Conservation (phyloP, 768 basidiomycete genomes). For the Tremella mesenterica region DNA sequence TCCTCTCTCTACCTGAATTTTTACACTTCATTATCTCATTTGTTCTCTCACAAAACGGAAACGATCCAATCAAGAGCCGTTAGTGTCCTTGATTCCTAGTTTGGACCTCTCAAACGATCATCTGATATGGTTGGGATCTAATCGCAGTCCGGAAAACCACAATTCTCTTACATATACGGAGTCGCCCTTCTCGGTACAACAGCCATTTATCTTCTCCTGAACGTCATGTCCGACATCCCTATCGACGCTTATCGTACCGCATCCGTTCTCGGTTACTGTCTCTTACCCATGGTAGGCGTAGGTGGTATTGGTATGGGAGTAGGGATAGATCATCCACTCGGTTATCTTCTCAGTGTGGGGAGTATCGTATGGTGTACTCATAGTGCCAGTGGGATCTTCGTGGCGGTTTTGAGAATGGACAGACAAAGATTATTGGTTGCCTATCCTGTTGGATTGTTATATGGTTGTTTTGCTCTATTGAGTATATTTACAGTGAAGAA, state of each 20-base stretch:
- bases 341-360: conserved; percentile 70
- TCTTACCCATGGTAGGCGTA: conserved; percentile 92
- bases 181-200: conserved; percentile 88
- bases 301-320: conserved; percentile 78
- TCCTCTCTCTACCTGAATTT: neutral
- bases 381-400: conserved; percentile 89
- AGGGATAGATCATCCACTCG: conserved; percentile 72
- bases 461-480: conserved; percentile 85
- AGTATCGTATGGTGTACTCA: conserved; percentile 96
- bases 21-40: neutral
- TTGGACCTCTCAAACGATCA: too few relatives aligned
- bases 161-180: conserved; percentile 98
- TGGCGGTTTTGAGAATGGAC: conserved; percentile 88
- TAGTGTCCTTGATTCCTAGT: too few relatives aligned
- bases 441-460: conserved; percentile 88
- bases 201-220: conserved; percentile 87
- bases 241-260: conserved; percentile 89
- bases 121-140: neutral
- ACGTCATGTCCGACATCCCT: conserved; percentile 89
- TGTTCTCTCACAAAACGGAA: too few relatives aligned
- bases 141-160: conserved; percentile 85
- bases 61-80: too few relatives aligned
- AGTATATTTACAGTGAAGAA: conserved; percentile 68
- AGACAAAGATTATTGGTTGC: conserved; percentile 90
- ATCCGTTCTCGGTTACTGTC: conserved; percentile 91